Base-by-base conservation (phyloP, 192 early-diverging fungal genomes). In the Backusella tuberculispora region DNA sequence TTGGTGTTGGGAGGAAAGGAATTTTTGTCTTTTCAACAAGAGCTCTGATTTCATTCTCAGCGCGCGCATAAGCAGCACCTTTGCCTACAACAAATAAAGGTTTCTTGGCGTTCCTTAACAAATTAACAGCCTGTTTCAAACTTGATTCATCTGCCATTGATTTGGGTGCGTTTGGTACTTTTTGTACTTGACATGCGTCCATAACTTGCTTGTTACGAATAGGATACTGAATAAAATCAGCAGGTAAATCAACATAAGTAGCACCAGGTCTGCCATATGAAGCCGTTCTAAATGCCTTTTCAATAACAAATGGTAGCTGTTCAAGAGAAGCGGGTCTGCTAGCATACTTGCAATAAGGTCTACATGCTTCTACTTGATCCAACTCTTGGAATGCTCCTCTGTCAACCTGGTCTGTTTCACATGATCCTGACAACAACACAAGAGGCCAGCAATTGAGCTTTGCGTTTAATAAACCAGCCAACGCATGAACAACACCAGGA, bases 11-110 rank as follows among this genome's bases (percentile, higher is more conserved):
- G 66, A 93, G 76, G 70, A 92, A 93, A 45, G 91, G 90, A 50
- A 90, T 88, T 34, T 82, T 73, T 29, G 86, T 84, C 63, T 80
- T 74, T 46, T 91, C 84, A 10, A 92, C 81, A 43, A 92, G 76
- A 38, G 81, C 77, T 13, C 73, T 76, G 34, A 92, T 67, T 75
- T 88, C 88, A 26, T 71, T 71, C 73, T 92, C 92, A 0, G 90
- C 91, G 34, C 90, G 76, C 19, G 92, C 81, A 76, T 90, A 93
- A 19, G 90, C 84, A 38, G 89, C 89, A 69, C 78, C 92, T 84
- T 93, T 93, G n/a, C 92, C 92, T 6, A 92, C 80, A 12, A 93
- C 84, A 2, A 92, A 73, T 66, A 93, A 76, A 63, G 92, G 92
- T 34, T 66, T 73, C 46, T 86, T 80, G 10, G 92, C 90, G 6